Evolutionary conservation across 2,329 filamentous ascomycete species (phyloP).

Genomic region (Fusarium graminum): DNA sequence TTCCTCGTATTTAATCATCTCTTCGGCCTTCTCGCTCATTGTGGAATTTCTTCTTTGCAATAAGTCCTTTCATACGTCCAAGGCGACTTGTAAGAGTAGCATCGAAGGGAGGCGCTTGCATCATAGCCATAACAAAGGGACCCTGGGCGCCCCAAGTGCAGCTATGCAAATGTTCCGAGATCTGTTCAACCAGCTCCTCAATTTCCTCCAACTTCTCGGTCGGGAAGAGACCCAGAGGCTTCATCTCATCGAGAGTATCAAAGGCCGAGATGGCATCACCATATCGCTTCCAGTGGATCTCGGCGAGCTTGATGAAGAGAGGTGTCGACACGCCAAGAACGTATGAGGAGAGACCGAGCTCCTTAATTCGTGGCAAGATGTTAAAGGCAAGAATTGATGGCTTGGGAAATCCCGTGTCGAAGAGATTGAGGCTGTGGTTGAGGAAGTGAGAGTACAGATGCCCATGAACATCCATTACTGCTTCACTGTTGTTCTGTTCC

Average conservation of each 20-base stretch:
- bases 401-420: constrained; percentile 68
- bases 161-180: constrained; percentile 53
- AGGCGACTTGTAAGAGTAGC: constrained; percentile 46
- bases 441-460: constrained; percentile 75
- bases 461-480: constrained; percentile 69
- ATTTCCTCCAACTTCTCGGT: constrained; percentile 54
- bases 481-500: constrained; percentile 33
- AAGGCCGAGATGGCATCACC: constrained; percentile 69
- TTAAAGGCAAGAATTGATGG: constrained; percentile 71
- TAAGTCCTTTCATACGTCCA: constrained; percentile 7
- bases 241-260: constrained; percentile 74
- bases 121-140: constrained; percentile 56
- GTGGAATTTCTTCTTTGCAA: constrained; percentile 22
- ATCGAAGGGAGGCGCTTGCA: constrained; percentile 55
- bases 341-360: constrained; percentile 76
- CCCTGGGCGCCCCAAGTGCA: constrained; percentile 56
- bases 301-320: constrained; percentile 76
- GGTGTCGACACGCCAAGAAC: constrained; percentile 77
- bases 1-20: not conserved
- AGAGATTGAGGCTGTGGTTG: constrained; percentile 66
- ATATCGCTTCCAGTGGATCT: constrained; percentile 71
- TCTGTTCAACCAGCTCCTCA: constrained; percentile 46
- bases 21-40: not conserved
- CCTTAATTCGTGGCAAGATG: constrained; percentile 75
- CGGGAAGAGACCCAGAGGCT: constrained; percentile 69